phyloP scores from a whole-genome alignment of 73 alveolate genomes.

The Chromera velia region DNA sequence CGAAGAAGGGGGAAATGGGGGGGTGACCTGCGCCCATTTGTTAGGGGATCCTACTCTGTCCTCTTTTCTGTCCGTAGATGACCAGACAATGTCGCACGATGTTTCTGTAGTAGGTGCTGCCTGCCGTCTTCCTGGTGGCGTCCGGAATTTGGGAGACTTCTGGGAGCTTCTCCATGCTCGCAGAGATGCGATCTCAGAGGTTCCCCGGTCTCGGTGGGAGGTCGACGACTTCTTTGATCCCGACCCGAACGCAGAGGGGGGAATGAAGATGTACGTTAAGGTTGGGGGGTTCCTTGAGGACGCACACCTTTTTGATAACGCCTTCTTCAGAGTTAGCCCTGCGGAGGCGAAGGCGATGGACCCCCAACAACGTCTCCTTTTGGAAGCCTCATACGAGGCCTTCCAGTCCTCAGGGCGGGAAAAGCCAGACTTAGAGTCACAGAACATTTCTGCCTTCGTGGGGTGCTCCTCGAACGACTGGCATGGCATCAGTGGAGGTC shows the following conservation, averaged over 20 bases:
- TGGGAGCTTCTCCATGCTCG: background rate
- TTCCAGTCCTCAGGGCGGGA: background rate
- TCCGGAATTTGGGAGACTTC: background rate
- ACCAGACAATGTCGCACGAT: no score
- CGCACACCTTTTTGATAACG: background rate
- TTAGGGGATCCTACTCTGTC: no score
- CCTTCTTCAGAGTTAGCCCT: background rate
- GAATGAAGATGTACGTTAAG: background rate
- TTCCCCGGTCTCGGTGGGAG: constrained; percentile 7
- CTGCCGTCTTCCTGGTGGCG: background rate
- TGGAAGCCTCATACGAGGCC: background rate
- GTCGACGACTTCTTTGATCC: background rate
- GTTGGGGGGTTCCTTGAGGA: constrained; percentile 8
- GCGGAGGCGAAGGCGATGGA: constrained; percentile 3
- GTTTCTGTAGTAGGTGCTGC: no score
- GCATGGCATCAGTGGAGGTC: no score
- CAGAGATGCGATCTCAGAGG: background rate
- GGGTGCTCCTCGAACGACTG: constrained; percentile 10
- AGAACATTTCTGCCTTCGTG: background rate
- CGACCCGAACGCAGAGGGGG: no score
- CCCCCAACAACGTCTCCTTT: constrained; percentile 16
- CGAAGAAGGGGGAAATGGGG: no score
- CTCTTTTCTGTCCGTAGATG: no score
- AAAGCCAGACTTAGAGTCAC: background rate
- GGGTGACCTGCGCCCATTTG: no score